Conservation (phyloP, 306 rosid genomes). For the Cicer yamashitae region DNA sequence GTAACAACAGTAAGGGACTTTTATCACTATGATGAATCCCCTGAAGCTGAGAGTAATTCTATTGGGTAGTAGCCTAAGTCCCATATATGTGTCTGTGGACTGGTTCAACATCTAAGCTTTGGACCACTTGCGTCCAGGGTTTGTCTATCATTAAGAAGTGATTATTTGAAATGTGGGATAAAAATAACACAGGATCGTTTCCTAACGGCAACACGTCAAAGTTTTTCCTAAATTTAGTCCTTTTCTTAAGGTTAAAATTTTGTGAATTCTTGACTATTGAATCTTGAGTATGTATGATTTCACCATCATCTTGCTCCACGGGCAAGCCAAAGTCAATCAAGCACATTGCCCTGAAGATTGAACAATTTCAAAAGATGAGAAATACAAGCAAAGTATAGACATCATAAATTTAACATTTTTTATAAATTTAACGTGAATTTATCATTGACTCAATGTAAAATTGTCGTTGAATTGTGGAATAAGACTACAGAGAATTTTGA, state of each 20-base stretch:
- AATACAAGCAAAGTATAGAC: background rate
- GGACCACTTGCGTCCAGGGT: slow-evolving; percentile 91
- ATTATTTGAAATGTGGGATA: slow-evolving; percentile 72
- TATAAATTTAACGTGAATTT: background rate
- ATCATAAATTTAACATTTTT: background rate
- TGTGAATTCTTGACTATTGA: slow-evolving; percentile 52
- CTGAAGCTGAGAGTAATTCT: slow-evolving; percentile 51
- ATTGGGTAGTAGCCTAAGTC: slow-evolving; percentile 47
- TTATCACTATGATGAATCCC: slow-evolving; percentile 49
- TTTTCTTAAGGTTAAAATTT: slow-evolving; percentile 56
- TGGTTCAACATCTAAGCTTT: slow-evolving; percentile 73
- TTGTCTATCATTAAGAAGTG: slow-evolving; percentile 78
- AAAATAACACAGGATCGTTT: slow-evolving; percentile 72
- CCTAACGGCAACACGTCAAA: slow-evolving; percentile 67
- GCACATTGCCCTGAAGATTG: slow-evolving; percentile 85
- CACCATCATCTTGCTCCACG: slow-evolving; percentile 74
- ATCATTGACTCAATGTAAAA: background rate
- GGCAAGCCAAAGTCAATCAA: slow-evolving; percentile 86
- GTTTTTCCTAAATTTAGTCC: slow-evolving; percentile 65
- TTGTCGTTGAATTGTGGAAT: background rate
- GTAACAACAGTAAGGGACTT: slow-evolving; percentile 39
- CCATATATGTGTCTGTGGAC: slow-evolving; percentile 93
- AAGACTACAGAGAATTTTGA: too few relatives aligned
- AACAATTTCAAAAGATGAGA: slow-evolving; percentile 45
- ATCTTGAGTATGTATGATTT: slow-evolving; percentile 56